Base-by-base conservation (phyloP, 1,139 yeast genomes). In the Geotrichum candidum region DNA sequence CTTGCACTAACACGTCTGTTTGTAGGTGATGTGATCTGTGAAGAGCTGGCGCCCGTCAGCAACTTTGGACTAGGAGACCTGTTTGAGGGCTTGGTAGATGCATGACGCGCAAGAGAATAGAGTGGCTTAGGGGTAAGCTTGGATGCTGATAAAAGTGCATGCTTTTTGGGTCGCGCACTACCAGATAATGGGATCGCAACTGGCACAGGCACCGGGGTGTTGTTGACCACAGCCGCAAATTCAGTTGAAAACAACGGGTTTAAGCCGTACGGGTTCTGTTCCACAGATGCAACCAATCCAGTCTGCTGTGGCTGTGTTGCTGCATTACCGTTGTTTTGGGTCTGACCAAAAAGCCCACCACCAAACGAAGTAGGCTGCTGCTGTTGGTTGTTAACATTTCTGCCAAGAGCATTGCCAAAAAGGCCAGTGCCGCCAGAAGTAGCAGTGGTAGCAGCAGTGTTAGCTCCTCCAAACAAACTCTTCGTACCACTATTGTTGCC, bases 251-350 rank as follows among this genome's bases (percentile, higher is more conserved):
- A 87, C 59, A 86, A 76, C 4, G 90, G 90, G 70, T 85, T 86
- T 65, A 80, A 80, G 2, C 94, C 92, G 71, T 86, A 88, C 52
- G 95, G 94, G 71, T 88, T 88, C 65, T 82, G 85, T 51, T 82
- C 79, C 61, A 80, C 78, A 46, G 84, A 77, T 50, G 82, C 83
- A 52, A 78, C 70, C 50, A 73, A 46, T 15, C 22, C 27, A 11
- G 48, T 46, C 5, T 25, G 25, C 18, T 22, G 23, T 41, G 45
- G 51, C 15, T 29, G 29, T 9, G 35, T 50, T 15, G 15, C 51
- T 10, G 3, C 15, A 33, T 31, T 35, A 6, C 22, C 51, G 31
- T 56, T 56, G 41, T 45, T 54, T 27, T 41, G 46, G 46, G 2
- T 41, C n/a, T 18, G 33, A n/a, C 53, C 54, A 33, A 53, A 60